Base-by-base conservation (phyloP, 345 rosid species). In the Gossypium bickii region DNA sequence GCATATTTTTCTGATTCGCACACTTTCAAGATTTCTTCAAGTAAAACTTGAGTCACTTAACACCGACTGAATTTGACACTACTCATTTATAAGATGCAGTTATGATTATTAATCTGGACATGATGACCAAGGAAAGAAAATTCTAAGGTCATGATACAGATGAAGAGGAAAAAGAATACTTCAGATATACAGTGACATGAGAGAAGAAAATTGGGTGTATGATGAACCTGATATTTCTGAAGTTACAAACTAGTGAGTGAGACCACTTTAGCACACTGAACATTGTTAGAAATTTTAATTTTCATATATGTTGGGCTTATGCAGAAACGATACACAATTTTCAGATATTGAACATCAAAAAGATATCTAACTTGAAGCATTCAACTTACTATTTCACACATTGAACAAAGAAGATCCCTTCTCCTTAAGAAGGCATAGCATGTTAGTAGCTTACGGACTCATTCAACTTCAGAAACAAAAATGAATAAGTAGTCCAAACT, bases 401-500 rank as follows among this genome's bases (percentile, higher is more conserved):
- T 9, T 20, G 16, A 65, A 43, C 51, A 43, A 65, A 18, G 51
- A 18, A n/a, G 59, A 20, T n/a, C 51, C 16, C 17, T 43, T 41
- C 69, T 43, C 69, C 69, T 41, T 43, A 4, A 2, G 51, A 65
- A 65, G 69, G 49, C 69, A 12, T 43, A 47, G 49, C 69, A 2
- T n/a, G 27, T 15, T 43, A 43, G 44, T 41, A 65, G 27, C 16
- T 65, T 18, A 65, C 18, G 67, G 24, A n/a, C 51, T 65, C 69
- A 4, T 43, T 65, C 27, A 65, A 65, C 69, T 65, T 18, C 69
- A 65, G 22, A 18, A 65, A 43, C 51, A 65, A 65, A 63, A n/a
- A 65, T 65, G 7, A 43, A 9, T 43, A 64, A 41, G 15, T n/a
- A 4, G 48, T 65, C 25, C 29, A 44, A 43, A 18, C 18, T 43